phyloP scores from a whole-genome alignment of 495 filamentous ascomycete species.

The Pyronema omphalodes region DNA sequence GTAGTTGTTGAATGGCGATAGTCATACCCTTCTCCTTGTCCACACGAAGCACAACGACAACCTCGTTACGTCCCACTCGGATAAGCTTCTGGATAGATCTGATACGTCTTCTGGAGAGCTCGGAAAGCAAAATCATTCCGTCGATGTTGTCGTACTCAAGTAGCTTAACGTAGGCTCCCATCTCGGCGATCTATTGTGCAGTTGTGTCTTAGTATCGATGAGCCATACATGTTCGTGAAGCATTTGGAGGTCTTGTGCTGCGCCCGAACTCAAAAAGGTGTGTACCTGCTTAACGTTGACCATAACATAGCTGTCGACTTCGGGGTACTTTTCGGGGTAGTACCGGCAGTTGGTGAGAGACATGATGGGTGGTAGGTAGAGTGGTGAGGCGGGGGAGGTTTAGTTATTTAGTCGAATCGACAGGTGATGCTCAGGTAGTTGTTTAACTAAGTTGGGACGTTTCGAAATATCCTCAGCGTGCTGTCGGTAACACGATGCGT shows the following conservation, averaged over 20 bases:
- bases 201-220: background rate
- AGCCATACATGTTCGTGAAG: conserved; percentile 1
- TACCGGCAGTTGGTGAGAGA: conserved; percentile 97
- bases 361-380: conserved; percentile 33
- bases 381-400: too few species aligned
- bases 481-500: too few species aligned
- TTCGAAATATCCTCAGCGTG: too few species aligned
- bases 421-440: too few species aligned
- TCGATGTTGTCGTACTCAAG: conserved; percentile 99
- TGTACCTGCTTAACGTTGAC: conserved; percentile 88
- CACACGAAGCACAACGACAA: conserved; percentile 91
- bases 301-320: conserved; percentile 99
- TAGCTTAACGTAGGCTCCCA: conserved; percentile 98
- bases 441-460: too few species aligned
- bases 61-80: conserved; percentile 90
- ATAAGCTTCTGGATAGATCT: conserved; percentile 97
- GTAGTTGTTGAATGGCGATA: background rate
- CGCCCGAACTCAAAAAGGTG: background rate
- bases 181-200: conserved; percentile 70
- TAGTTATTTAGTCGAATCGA: too few species aligned
- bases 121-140: conserved; percentile 95
- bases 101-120: conserved; percentile 91
- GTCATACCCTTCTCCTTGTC: conserved; percentile 88
- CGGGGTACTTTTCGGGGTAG: conserved; percentile 96
- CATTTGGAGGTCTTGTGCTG: background rate